Percentiles rank a stretch among this genome's conserved stretches.
Conservation (phyloP, 208 protist species). For the Wallacemonas sp. region DNA sequence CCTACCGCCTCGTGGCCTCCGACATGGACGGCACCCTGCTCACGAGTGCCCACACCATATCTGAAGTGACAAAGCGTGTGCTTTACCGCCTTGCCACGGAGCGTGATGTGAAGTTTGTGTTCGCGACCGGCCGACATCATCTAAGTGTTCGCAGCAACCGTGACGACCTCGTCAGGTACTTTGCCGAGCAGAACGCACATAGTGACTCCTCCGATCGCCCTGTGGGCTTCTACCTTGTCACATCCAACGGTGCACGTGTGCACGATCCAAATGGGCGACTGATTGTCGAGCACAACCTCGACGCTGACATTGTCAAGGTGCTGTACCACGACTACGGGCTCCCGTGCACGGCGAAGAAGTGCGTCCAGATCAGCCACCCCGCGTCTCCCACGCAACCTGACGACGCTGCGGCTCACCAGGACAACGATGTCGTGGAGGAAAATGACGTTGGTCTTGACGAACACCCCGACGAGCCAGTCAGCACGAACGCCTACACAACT, state of each 20-base stretch:
- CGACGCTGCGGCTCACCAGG: background rate
- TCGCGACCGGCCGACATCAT: conserved; percentile 54
- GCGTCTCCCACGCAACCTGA: conserved; percentile 5
- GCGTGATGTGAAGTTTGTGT: conserved; percentile 36
- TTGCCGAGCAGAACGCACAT: conserved; percentile 8
- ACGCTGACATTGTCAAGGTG: conserved; percentile 35
- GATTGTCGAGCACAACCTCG: conserved; percentile 40
- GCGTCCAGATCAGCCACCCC: background rate
- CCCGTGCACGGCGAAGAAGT: conserved; percentile 27
- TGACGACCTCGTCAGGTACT: conserved; percentile 24
- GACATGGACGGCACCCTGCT: conserved; percentile 75
- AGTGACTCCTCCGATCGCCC: background rate
- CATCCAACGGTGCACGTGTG: conserved; percentile 68
- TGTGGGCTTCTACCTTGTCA: conserved; percentile 52
- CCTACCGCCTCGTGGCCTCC: conserved; percentile 52
- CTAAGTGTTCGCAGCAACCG: conserved; percentile 23
- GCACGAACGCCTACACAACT: conserved; percentile 45
- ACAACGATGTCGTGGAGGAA: background rate
- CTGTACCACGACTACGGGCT: conserved; percentile 44
- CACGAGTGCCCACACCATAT: conserved; percentile 25
- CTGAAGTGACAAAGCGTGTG: conserved; percentile 35
- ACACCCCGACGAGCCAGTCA: conserved; percentile 30
- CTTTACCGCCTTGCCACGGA: conserved; percentile 37
- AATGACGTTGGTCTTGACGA: conserved; percentile 16
- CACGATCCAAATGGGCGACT: conserved; percentile 44